phyloP scores from a whole-genome alignment of 148 eudicot genomes.

The Rhododendron mucronatum region DNA sequence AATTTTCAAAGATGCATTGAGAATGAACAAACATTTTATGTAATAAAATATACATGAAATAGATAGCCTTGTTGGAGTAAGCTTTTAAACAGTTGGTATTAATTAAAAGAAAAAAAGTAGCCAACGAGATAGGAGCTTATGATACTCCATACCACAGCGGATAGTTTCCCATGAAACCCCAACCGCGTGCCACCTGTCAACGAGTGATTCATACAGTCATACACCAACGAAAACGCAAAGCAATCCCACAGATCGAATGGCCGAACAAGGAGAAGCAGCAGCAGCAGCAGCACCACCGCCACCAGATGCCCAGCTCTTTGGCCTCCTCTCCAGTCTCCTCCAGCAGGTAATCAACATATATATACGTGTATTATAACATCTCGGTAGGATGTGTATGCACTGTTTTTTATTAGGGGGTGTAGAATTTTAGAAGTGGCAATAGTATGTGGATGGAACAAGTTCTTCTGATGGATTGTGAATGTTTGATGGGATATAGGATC shows the following conservation, averaged over 20 bases:
- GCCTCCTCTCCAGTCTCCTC: conserved; percentile 63
- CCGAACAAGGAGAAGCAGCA: conserved; percentile 24
- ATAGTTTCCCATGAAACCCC: background rate
- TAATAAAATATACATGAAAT: no score
- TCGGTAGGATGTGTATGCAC: background rate
- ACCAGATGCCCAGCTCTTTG: conserved; percentile 60
- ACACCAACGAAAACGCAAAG: background rate
- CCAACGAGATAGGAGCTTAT: background rate
- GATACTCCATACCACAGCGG: background rate
- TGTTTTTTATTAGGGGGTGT: background rate
- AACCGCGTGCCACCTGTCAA: background rate
- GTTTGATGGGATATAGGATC: background rate
- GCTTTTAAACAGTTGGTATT: no score
- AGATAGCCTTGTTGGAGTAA: no score
- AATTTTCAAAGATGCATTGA: background rate
- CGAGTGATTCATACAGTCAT: background rate
- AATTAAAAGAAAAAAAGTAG: no score
- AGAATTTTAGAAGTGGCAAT: background rate
- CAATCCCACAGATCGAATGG: conserved; percentile 2
- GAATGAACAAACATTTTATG: no score
- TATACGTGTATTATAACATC: background rate
- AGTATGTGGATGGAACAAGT: background rate
- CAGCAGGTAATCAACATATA: conserved; percentile 37
- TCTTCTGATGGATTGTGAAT: background rate
- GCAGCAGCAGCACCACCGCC: background rate